phyloP scores from a whole-genome alignment of 192 early-diverging fungal species.

The Backusella mclennaniae region DNA sequence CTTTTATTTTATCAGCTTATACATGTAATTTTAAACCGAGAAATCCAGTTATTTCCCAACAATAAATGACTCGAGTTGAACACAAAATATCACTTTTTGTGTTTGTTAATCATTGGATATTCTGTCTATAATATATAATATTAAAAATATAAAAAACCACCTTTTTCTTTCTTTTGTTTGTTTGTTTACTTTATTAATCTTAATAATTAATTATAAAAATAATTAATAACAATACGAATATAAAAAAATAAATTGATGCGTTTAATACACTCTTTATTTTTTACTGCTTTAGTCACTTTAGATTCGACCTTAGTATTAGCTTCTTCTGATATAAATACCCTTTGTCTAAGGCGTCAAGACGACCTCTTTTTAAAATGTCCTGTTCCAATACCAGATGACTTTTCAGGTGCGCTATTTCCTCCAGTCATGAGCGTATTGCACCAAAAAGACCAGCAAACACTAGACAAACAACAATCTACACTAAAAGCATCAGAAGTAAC shows the following conservation, averaged over 20 bases:
- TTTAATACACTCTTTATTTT: slow-evolving; percentile 6
- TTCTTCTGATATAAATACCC: not conserved
- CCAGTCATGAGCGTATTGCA: not conserved
- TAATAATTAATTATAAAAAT: not conserved
- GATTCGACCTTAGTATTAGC: not conserved
- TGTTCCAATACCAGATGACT: not conserved
- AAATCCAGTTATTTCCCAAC: not conserved
- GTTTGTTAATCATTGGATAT: not conserved
- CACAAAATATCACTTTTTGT: not conserved
- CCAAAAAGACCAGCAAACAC: not conserved
- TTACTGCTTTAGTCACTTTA: slow-evolving; percentile 1
- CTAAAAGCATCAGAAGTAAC: not conserved
- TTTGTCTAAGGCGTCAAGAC: not conserved
- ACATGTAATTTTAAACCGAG: not conserved
- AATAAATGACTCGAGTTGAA: not conserved
- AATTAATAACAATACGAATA: not conserved
- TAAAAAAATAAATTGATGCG: not conserved
- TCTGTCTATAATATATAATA: not conserved
- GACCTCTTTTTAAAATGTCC: slow-evolving; percentile 3
- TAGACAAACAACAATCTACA: not conserved
- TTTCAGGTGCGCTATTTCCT: not conserved
- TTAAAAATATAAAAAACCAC: not conserved
- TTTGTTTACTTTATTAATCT: not conserved
- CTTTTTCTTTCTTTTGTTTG: not conserved
- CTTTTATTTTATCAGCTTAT: too few species aligned